Percentiles rank a stretch among this genome's conserved stretches.
phyloP scores from a whole-genome alignment of 768 basidiomycete species.

The Cantharellus anzutake region DNA sequence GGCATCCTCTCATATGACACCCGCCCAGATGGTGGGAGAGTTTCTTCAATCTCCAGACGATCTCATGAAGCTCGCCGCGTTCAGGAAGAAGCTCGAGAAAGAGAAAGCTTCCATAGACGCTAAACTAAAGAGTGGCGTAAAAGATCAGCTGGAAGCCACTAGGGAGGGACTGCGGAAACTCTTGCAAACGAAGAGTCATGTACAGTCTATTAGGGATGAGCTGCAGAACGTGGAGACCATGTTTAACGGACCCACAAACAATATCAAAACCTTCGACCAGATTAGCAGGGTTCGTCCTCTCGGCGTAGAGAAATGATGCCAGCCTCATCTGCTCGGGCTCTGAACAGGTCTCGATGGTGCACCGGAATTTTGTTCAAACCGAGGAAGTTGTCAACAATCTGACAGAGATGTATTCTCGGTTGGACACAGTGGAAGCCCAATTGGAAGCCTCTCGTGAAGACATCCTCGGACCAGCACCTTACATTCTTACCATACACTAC shows the following conservation, averaged over 20 bases:
- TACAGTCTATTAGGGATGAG: constrained; percentile 70
- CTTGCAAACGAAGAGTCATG: constrained; percentile 52
- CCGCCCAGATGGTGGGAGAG: constrained; percentile 74
- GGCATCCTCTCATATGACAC: constrained; percentile 12
- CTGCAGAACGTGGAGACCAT: constrained; percentile 63
- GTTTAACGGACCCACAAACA: constrained; percentile 54
- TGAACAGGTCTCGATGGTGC: constrained; percentile 76
- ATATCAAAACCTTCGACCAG: constrained; percentile 81
- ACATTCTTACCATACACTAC: constrained; percentile 78
- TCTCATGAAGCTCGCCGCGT: constrained; percentile 69
- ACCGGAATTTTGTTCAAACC: constrained; percentile 85
- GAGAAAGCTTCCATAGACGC: constrained; percentile 90
- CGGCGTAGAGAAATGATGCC: neutral
- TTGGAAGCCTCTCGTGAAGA: constrained; percentile 55
- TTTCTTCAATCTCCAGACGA: constrained; percentile 88
- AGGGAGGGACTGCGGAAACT: constrained; percentile 73
- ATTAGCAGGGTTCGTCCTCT: constrained; percentile 46
- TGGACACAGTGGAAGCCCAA: constrained; percentile 61
- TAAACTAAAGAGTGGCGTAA: constrained; percentile 76
- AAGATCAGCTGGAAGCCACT: constrained; percentile 82
- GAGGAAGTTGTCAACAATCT: constrained; percentile 92
- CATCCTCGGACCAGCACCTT: constrained; percentile 71
- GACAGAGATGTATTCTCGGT: constrained; percentile 74
- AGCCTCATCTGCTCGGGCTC: neutral
- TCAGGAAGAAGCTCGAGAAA: constrained; percentile 87